These are phyloP conservation scores for Coprinopsis cinerea DNA, from an alignment of 768 basidiomycete species.

Conservation along the genomic window DNA sequence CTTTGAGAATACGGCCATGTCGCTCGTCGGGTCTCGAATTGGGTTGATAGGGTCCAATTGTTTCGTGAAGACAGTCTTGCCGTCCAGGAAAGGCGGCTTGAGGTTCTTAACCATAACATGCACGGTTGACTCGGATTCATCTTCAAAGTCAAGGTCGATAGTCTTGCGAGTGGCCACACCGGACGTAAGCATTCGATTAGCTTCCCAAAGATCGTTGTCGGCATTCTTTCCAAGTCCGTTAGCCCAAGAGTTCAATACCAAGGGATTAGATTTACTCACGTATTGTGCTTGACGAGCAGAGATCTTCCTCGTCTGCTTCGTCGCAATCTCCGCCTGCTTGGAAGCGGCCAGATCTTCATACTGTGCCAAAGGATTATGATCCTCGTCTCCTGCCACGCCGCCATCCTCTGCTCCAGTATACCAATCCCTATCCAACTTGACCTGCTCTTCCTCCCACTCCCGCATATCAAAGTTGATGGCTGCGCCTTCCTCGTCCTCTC, in stretches of 20 bases:
- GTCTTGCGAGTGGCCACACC: conserved; percentile 85
- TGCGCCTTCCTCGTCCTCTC: conserved; percentile 62
- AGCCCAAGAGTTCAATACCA: conserved; percentile 9
- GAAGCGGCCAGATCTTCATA: conserved; percentile 77
- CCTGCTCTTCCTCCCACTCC: conserved; percentile 98
- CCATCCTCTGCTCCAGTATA: conserved; percentile 90
- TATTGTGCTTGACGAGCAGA: conserved; percentile 97
- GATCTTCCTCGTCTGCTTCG: conserved; percentile 77
- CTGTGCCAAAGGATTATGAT: conserved; percentile 87
- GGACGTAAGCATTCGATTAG: conserved; percentile 94
- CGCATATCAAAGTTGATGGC: conserved; percentile 63
- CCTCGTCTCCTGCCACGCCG: conserved; percentile 80
- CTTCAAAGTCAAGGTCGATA: conserved; percentile 92
- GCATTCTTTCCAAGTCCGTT: too few species aligned
- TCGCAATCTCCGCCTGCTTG: conserved; percentile 71
- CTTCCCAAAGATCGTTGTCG: conserved; percentile 98
- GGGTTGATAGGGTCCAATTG: conserved; percentile 98
- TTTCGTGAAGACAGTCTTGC: conserved; percentile 91
- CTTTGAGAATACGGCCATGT: conserved; percentile 94
- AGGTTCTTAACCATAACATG: conserved; percentile 97
- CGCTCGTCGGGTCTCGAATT: conserved; percentile 86
- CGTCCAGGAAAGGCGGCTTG: conserved; percentile 97
- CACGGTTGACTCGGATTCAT: conserved; percentile 92
- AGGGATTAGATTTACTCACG: conserved; percentile 38
- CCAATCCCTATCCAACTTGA: conserved; percentile 91